Percentiles rank a stretch among this genome's conserved stretches.
These are phyloP conservation scores for Claviceps sp. DNA, from an alignment of 2,329 filamentous ascomycete species.

Conservation along the genomic window DNA sequence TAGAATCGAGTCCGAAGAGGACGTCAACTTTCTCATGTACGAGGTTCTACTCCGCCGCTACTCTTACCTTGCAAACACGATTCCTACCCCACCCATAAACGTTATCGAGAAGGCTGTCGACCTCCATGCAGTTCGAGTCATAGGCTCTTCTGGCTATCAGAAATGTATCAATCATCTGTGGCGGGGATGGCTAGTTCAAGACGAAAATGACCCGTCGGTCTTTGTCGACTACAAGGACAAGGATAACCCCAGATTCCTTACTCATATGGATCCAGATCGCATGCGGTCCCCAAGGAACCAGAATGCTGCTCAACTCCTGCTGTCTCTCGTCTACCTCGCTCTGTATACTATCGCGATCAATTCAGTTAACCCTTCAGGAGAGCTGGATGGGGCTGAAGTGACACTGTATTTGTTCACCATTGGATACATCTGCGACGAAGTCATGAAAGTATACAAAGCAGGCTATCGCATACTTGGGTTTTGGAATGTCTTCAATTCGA, in stretches of 20 bases:
- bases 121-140: slow-evolving; percentile 75
- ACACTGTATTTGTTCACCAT: slow-evolving; percentile 83
- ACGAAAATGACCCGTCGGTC: slow-evolving; percentile 76
- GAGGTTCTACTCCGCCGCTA: slow-evolving; percentile 78
- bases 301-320: slow-evolving; percentile 74
- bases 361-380: slow-evolving; percentile 74
- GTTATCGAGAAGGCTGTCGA: slow-evolving; percentile 91
- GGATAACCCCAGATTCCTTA: slow-evolving; percentile 62
- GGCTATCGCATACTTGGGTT: slow-evolving; percentile 85
- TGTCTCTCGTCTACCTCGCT: slow-evolving; percentile 69
- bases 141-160: slow-evolving; percentile 87
- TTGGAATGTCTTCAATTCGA: slow-evolving; percentile 90
- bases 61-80: slow-evolving; percentile 60
- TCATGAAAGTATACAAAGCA: slow-evolving; percentile 85
- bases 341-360: slow-evolving; percentile 90
- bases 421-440: slow-evolving; percentile 80
- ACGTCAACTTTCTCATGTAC: slow-evolving; percentile 66
- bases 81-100: slow-evolving; percentile 64
- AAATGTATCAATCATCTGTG: slow-evolving; percentile 90
- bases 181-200: slow-evolving; percentile 93
- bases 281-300: slow-evolving; percentile 91
- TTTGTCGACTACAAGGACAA: slow-evolving; percentile 82
- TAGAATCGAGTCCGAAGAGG: slow-evolving; percentile 75
- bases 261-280: slow-evolving; percentile 83
- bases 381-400: slow-evolving; percentile 72